Base-by-base conservation (phyloP, 2,329 filamentous ascomycete species). In the Talaromyces atroroseus region DNA sequence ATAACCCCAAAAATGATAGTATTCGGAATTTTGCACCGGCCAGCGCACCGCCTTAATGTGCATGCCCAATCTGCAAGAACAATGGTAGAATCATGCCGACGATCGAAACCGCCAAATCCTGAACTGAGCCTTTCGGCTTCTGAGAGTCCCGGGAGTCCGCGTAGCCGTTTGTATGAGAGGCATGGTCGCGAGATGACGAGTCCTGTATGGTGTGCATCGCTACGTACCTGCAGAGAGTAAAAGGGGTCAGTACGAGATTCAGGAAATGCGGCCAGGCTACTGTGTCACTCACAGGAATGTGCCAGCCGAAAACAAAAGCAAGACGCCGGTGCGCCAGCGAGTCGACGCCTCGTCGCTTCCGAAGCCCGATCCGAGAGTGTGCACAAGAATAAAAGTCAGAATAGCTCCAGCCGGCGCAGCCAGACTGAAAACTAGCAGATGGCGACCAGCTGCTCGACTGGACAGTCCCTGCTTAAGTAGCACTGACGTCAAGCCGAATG, bases 201-300 rank as follows among this genome's bases (percentile, higher is more conserved):
- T 96, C 92, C 68, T 95, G 89, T 90, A 97, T 96, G 0, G 92
- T 91, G 68, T 99, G 94, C 92, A 97, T 96, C 1, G 94, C 94
- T 45, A 99, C 94, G 67, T 97, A 96, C 64, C 90, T 95, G 61
- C 18, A 8, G 32, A 18, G 14, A 49, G 49, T 8, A 58, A 62
- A 2, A 29, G 3, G 51, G 61, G 60, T 62, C 48, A 64, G 52
- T 36, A 29, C 44, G 42, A 7, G 11, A 16, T 7, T 47, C 20
- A 20, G 14, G 46, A 8, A 4, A 49, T 21, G 11, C n/a, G 24
- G 11, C 16, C n/a, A n/a, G n/a, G n/a, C 24, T 11, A 7, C 24
- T 12, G 36, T 10, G 36, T 34, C 45, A 79, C 89, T 82, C 76
- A 96, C 87, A 99, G 74, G 68, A 99, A 99, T 0, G 94, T 99